These are phyloP conservation scores for Meyerozyma smithsonii DNA, from an alignment of 1,139 yeast species.

Conservation along the genomic window DNA sequence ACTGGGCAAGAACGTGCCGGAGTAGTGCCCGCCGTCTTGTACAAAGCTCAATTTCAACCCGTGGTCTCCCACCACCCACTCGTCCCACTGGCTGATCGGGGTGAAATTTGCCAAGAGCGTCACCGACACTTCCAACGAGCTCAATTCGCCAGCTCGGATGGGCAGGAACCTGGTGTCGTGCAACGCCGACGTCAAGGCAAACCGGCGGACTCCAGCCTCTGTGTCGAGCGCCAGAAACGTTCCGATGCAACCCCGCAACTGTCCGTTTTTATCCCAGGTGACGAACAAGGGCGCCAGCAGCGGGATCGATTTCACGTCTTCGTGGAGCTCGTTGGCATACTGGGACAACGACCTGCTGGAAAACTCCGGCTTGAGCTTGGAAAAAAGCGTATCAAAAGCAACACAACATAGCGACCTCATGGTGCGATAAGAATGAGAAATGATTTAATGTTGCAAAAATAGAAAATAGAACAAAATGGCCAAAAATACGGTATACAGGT, in stretches of 20 bases:
- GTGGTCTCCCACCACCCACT: slow-evolving; percentile 81
- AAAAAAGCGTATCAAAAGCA: slow-evolving; percentile 34
- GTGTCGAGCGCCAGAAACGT: slow-evolving; percentile 54
- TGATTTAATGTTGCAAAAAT: not conserved
- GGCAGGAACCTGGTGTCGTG: slow-evolving; percentile 77
- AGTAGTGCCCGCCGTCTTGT: slow-evolving; percentile 27
- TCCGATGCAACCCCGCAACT: slow-evolving; percentile 89
- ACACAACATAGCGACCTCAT: slow-evolving; percentile 35
- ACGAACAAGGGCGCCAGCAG: slow-evolving; percentile 58
- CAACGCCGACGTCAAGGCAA: slow-evolving; percentile 63
- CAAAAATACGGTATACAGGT: not conserved
- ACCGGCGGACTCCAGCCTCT: slow-evolving; percentile 55
- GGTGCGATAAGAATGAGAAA: slow-evolving; percentile 1
- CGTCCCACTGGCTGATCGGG: slow-evolving; percentile 42
- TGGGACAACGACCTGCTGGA: slow-evolving; percentile 14
- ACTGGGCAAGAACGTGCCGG: slow-evolving; percentile 85
- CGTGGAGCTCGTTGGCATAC: slow-evolving; percentile 15
- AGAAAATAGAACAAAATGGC: not conserved
- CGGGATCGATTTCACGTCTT: slow-evolving; percentile 38
- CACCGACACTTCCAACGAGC: slow-evolving; percentile 40
- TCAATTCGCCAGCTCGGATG: slow-evolving; percentile 52
- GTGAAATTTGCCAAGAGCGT: slow-evolving; percentile 65
- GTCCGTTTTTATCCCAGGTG: slow-evolving; percentile 67
- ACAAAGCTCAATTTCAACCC: slow-evolving; percentile 65
- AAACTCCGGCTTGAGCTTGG: slow-evolving; percentile 16